Base-by-base conservation (phyloP, 2,329 filamentous ascomycete species). In the Tothia fuscella region DNA sequence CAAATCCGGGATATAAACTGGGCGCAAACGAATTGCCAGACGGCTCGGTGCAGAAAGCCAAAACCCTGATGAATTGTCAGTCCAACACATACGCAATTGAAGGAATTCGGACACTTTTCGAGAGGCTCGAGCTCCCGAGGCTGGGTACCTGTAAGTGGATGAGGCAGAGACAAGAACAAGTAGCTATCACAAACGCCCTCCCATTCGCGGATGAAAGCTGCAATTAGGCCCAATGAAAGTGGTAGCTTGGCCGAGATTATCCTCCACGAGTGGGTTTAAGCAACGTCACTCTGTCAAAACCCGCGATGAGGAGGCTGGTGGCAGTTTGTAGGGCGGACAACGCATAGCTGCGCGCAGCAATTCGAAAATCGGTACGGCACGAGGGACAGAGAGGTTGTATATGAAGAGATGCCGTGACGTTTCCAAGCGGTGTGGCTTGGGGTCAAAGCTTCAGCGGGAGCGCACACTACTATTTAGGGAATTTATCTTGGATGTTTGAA, bases 331-430 rank as follows among this genome's bases (percentile, higher is more conserved):
- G 22, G 39, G 16, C 29, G 29, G 39, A 41, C 39, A 34, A 41
- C 39, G 39, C 39, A 41, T 41, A 37, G 34, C 34, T 25, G 26
- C 34, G 34, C 35, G 35, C 35, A 22, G 20, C 22, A 28, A 37
- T n/a, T n/a, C n/a, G n/a, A 37, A 17, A 26, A 37, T n/a, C 14
- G 19, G n/a, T 12, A 37, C 35, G 35, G 22, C 7, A 24, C n/a
- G 35, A 12, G 22, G 17, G 35, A 7, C 20, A 25, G 7, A 12
- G 34, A 14, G n/a, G 33, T 36, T 36, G 33, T 22, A 22, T 20
- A 25, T 26, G 35, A n/a, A n/a, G 17, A 26, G 20, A 16, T n/a
- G 34, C 34, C n/a, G 21, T 26, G 35, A 37, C 35, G 35, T 37
- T 25, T 37, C 35, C 13, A 16, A 37, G 35, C 35, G 35, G 35